Percentiles rank a stretch among this genome's conserved stretches.
These are phyloP conservation scores for Leccinum imitatum DNA, from an alignment of 768 basidiomycete species.

Conservation along the genomic window DNA sequence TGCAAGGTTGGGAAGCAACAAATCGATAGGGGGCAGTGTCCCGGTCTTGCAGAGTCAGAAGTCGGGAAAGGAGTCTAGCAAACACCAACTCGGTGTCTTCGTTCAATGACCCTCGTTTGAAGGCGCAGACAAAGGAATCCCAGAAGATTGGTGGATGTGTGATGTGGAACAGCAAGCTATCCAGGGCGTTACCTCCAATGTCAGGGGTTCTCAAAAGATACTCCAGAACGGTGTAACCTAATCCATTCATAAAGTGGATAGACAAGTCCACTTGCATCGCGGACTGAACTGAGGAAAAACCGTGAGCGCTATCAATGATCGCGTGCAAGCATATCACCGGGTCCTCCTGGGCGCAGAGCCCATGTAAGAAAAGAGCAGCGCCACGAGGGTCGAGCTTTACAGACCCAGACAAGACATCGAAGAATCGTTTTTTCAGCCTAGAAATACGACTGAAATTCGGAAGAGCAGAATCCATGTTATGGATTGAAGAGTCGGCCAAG, in stretches of 20 bases:
- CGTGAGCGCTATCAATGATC: conserved; percentile 37
- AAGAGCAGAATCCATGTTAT: neutral
- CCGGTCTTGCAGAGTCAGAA: conserved; percentile 38
- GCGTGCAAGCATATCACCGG: conserved; percentile 37
- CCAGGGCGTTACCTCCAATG: conserved; percentile 43
- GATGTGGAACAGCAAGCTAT: conserved; percentile 40
- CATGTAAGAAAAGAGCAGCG: conserved; percentile 44
- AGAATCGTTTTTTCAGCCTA: conserved; percentile 35
- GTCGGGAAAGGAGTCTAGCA: conserved; percentile 48
- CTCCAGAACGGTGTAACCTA: conserved; percentile 34
- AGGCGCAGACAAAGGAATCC: conserved; percentile 35
- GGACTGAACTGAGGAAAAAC: conserved; percentile 38
- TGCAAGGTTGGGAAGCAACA: conserved; percentile 31
- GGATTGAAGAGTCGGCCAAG: too few species aligned
- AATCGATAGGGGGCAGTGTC: conserved; percentile 38
- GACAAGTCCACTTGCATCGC: conserved; percentile 42
- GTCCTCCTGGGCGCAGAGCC: conserved; percentile 42
- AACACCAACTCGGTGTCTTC: conserved; percentile 40
- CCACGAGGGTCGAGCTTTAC: conserved; percentile 22
- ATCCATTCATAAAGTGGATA: conserved; percentile 42
- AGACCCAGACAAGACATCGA: conserved; percentile 32
- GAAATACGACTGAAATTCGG: conserved; percentile 3
- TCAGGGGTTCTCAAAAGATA: conserved; percentile 40
- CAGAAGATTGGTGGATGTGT: conserved; percentile 55
- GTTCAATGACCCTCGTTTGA: conserved; percentile 31